Evolutionary conservation across 345 rosid species (phyloP).

Genomic region (Cardamine resedifolia): DNA sequence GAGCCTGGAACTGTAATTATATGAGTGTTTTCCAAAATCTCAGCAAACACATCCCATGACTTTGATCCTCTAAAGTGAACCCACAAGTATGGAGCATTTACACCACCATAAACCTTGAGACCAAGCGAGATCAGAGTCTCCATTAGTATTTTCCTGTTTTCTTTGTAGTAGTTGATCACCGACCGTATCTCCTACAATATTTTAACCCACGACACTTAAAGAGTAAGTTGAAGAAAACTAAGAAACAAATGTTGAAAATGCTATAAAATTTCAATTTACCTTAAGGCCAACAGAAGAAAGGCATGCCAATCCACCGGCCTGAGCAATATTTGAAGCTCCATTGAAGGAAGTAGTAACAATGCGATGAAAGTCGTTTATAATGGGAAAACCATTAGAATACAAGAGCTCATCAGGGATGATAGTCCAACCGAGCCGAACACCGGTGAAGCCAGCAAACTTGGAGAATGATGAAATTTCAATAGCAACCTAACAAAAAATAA

Average conservation of each 20-base stretch:
- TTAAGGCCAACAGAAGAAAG: slow-evolving; percentile 59
- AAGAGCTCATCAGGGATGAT: slow-evolving; percentile 74
- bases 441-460: slow-evolving; percentile 88
- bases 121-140: slow-evolving; percentile 55
- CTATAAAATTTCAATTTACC: slow-evolving; percentile 36
- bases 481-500: slow-evolving; percentile 54
- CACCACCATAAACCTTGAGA: slow-evolving; percentile 60
- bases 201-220: neutral
- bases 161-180: slow-evolving; percentile 57
- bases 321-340: slow-evolving; percentile 79
- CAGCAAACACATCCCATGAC: slow-evolving; percentile 70
- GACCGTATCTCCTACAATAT: slow-evolving; percentile 32
- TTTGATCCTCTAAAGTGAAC: slow-evolving; percentile 62
- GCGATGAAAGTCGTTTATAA: slow-evolving; percentile 67
- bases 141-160: slow-evolving; percentile 56
- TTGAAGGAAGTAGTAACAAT: slow-evolving; percentile 80
- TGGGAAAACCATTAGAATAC: slow-evolving; percentile 66
- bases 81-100: slow-evolving; percentile 78
- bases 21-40: slow-evolving; percentile 70
- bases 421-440: slow-evolving; percentile 91
- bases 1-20: slow-evolving; percentile 72
- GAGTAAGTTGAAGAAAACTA: neutral
- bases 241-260: neutral
- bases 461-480: slow-evolving; percentile 86
- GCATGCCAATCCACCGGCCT: slow-evolving; percentile 80